phyloP scores from a whole-genome alignment of 306 rosid genomes.

The Acacia acuminata region DNA sequence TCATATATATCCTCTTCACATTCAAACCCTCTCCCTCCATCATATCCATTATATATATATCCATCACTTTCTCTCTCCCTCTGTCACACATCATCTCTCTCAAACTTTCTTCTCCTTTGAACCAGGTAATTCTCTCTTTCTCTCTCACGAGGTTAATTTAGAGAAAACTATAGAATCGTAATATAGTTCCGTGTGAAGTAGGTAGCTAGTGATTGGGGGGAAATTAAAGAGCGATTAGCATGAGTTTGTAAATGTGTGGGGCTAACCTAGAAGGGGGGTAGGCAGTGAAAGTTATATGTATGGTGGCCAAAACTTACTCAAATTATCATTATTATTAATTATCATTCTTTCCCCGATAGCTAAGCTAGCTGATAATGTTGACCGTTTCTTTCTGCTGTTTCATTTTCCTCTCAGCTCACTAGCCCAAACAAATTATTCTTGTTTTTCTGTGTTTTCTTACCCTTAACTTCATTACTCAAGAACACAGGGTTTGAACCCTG shows the following conservation, averaged over 20 bases:
- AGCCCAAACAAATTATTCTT: background rate
- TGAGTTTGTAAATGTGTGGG: background rate
- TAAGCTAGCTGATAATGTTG: background rate
- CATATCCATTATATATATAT: background rate
- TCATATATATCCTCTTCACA: background rate
- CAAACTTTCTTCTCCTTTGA: background rate
- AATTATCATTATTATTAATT: background rate
- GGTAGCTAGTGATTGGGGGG: background rate
- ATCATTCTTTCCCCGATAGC: background rate
- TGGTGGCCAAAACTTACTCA: background rate
- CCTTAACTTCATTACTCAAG: too few relatives aligned
- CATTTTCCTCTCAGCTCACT: background rate
- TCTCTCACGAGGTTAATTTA: background rate
- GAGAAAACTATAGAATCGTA: background rate
- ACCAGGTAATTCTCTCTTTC: background rate
- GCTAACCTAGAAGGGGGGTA: background rate
- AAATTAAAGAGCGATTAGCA: background rate
- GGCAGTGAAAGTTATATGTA: background rate
- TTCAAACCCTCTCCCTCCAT: background rate
- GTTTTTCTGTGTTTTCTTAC: background rate
- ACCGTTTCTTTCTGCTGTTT: background rate
- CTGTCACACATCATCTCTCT: background rate
- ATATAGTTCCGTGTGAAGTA: background rate
- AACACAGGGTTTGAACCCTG: too few relatives aligned
- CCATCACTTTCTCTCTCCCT: background rate